These are phyloP conservation scores for Stephania yunnanensis DNA, from an alignment of 164 flowering plant genomes.

Conservation along the genomic window DNA sequence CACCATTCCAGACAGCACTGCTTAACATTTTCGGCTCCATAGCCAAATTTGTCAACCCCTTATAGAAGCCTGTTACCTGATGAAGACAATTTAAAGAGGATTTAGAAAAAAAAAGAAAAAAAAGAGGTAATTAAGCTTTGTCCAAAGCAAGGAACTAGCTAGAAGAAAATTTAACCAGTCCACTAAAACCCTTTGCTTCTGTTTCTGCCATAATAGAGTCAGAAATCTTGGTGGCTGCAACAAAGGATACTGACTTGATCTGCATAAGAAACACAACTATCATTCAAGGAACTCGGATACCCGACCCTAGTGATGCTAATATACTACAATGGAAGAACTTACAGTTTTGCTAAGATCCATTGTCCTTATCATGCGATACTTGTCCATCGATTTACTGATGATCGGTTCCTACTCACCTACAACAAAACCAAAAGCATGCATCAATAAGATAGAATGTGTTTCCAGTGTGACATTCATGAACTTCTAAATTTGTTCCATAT, in stretches of 20 bases:
- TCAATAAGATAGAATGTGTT: background rate
- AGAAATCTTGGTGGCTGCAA: conserved; percentile 81
- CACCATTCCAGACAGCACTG: conserved; percentile 74
- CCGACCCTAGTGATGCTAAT: background rate
- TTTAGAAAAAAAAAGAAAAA: too few species aligned
- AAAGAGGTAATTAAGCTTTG: too few species aligned
- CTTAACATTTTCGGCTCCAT: conserved; percentile 88
- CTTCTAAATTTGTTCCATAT: background rate
- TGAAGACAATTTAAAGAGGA: background rate
- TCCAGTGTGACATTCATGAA: background rate
- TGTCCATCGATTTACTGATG: conserved; percentile 60
- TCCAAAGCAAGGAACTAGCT: too few species aligned
- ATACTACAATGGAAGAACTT: conserved; percentile 21
- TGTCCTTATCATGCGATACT: conserved; percentile 78
- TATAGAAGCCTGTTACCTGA: conserved; percentile 86
- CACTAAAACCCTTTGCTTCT: conserved; percentile 79
- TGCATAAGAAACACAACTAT: conserved; percentile 28
- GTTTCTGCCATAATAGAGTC: conserved; percentile 88
- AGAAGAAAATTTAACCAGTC: conserved; percentile 49
- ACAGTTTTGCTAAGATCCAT: conserved; percentile 87
- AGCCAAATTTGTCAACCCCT: conserved; percentile 79
- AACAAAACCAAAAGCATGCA: conserved; percentile 11
- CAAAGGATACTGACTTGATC: conserved; percentile 77
- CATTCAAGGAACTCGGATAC: background rate
- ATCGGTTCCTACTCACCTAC: conserved; percentile 72